Base-by-base conservation (phyloP, 345 rosid genomes). In the Bruguiera gymnorhiza region DNA sequence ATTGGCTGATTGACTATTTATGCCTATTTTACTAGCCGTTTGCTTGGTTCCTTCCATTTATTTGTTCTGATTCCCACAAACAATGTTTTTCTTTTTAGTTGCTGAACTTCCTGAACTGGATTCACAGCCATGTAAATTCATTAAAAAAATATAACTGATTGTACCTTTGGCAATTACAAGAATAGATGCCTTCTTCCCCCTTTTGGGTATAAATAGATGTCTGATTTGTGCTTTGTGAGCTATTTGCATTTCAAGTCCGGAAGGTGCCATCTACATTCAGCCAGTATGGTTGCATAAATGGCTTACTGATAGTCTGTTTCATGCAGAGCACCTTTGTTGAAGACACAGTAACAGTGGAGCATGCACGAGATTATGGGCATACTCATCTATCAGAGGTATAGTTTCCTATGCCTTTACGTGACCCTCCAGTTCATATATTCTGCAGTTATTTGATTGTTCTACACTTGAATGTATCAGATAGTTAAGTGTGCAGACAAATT, bases 361-460 rank as follows among this genome's bases (percentile, higher is more conserved):
- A 88, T 71, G 97, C 98, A 8, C 90, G 93, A 78, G 97, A 90
- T 70, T 92, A 88, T 79, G 96, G 99, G 56, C 98, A 95, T 76
- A 83, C 79, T 68, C 98, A 92, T 80, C 81, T 95, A 62, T 87
- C 83, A 5, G 99, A 95, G 97, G 97, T 89, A 64, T 60, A 65
- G 8, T 27, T 21, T 55, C 57, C n/a, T 8, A 20, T 62, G 62
- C 62, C 46, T 62, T 51, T 50, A 43, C 23, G 1, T 20, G 55
- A 57, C 21, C 27, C 58, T 76, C 31, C 75, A 60, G 6, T 67
- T 24, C n/a, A 8, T 67, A 48, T 37, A 37, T 43, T 34, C 19
- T 75, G 24, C 39, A n/a, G 18, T 36, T 43, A 36, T 62, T 52
- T 77, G 70, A 26, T 51, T 15, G 56, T 59, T 57, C 21, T 61